Evolutionary conservation across 2,329 filamentous ascomycete genomes (phyloP), one percentile per base, ranked within the genome.

Genomic region (Cladorrhinum sp.): DNA sequence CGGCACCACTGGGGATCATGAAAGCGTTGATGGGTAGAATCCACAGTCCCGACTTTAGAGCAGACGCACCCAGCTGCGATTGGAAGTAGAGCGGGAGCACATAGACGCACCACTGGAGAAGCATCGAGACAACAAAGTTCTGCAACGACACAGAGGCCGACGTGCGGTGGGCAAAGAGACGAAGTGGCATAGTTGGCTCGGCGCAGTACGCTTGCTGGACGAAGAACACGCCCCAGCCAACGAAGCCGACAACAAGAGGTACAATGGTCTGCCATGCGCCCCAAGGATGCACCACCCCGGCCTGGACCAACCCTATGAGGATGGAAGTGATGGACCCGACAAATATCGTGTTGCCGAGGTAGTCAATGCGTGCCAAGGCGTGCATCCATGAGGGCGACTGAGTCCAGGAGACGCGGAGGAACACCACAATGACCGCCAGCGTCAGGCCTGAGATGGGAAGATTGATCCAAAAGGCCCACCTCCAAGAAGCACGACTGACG

Each of bases 51-150:
- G 76, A 75, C 59, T 76, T 66, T 3, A 77, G 73, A 12, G 78
- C 76, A 2, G 72, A 73, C 7, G 73, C 70, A 38, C 70, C 71
- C 55, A 77, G 70, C 50, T 80, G 76, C 10, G 76, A 77, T 62
- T 81, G 79, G 68, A 81, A 82, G 77, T 79, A 84, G 58, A 82
- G 74, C 10, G 80, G 79, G 3, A 83, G 69, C 65, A 76, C 81
- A 67, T 79, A 79, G 3, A 76, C 72, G 36, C 10, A 10, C 5
- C 13, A 22, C 32, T 36, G 10, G 8, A 5, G 7, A 9, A 8
- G 20, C 4, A 51, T 10, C 12, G 45, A 12, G 18, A 8, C 8
- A 3, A 49, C 6, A 27, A 48, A 27, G 4, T 23, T 49, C n/a
- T 49, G 16, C 13, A 36, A 18, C n/a, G 27, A 18, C 13, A 1